phyloP scores from a whole-genome alignment of 2,329 filamentous ascomycete species.

The Aspergillus brunneoviolaceus region DNA sequence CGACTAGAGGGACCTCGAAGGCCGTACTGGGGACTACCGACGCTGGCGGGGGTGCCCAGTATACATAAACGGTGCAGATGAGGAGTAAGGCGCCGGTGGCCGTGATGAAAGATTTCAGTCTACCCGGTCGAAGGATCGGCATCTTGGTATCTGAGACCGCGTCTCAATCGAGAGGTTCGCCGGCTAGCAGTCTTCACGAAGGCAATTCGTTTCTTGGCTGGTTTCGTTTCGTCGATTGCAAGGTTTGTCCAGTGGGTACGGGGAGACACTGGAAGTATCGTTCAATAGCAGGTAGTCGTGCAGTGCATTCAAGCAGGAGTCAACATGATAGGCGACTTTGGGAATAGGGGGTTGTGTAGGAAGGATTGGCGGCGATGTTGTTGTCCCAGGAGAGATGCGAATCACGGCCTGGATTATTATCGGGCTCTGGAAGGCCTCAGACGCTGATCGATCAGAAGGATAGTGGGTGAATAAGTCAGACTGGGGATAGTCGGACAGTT shows the following conservation, averaged over 20 bases:
- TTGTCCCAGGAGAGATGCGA: constrained; percentile 1
- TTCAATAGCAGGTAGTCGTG: background rate
- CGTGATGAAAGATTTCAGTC: constrained; percentile 31
- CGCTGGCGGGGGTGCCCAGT: constrained; percentile 35
- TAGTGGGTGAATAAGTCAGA: background rate
- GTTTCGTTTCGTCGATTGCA: background rate
- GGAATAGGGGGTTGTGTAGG: background rate
- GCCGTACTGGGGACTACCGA: constrained; percentile 33
- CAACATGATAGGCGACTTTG: constrained; percentile 9
- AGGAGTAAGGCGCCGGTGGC: constrained; percentile 30
- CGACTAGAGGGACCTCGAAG: constrained; percentile 34
- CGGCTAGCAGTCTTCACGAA: background rate
- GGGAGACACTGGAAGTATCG: background rate
- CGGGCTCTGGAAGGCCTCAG: background rate
- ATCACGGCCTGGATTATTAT: background rate
- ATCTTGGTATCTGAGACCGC: constrained; percentile 17
- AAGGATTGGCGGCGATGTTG: background rate
- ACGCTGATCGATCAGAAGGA: background rate
- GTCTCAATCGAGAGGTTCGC: background rate
- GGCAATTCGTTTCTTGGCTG: background rate
- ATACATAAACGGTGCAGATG: constrained; percentile 38
- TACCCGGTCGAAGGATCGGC: constrained; percentile 29
- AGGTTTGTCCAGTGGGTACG: background rate
- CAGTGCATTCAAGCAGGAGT: background rate
- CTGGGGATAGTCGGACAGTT: background rate